These are phyloP conservation scores for Boletellus ananas DNA, from an alignment of 768 basidiomycete genomes.

Conservation along the genomic window DNA sequence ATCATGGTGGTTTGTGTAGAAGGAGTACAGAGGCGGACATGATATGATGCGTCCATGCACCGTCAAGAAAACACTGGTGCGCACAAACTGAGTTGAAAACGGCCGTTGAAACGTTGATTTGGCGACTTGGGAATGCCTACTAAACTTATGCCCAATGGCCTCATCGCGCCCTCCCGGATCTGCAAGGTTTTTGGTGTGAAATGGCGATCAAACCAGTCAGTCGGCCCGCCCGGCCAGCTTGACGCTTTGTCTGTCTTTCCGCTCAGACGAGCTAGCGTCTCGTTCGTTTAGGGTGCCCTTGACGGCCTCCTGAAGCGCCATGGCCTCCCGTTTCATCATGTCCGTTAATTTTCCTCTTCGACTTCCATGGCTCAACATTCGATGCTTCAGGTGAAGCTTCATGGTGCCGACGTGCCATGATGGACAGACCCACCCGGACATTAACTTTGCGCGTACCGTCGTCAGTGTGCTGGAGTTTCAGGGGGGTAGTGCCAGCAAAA, in stretches of 20 bases:
- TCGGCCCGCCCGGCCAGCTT: neutral
- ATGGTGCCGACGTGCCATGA: slow-evolving; percentile 61
- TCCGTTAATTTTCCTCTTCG: slow-evolving; percentile 22
- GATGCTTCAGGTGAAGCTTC: slow-evolving; percentile 59
- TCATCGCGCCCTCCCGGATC: too few relatives aligned
- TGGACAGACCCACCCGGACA: slow-evolving; percentile 54
- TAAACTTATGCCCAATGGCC: too few relatives aligned
- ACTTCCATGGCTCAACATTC: too few relatives aligned
- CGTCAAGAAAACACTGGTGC: too few relatives aligned
- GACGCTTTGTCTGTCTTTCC: neutral
- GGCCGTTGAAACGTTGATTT: too few relatives aligned
- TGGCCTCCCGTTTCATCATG: slow-evolving; percentile 53
- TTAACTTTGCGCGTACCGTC: slow-evolving; percentile 51
- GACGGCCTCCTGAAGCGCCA: slow-evolving; percentile 54
- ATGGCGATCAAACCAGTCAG: slow-evolving; percentile 58
- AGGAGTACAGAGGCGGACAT: too few relatives aligned
- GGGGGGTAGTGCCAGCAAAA: slow-evolving; percentile 21
- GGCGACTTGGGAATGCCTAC: too few relatives aligned
- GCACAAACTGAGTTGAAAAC: too few relatives aligned
- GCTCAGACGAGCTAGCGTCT: slow-evolving; percentile 44
- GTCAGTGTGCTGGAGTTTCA: slow-evolving; percentile 55
- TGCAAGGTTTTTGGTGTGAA: slow-evolving; percentile 55
- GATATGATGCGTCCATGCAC: too few relatives aligned
- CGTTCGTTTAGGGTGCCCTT: slow-evolving; percentile 66
- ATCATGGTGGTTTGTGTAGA: neutral